These are phyloP conservation scores for Veloporphyrellus conicus DNA, from an alignment of 1,284 basidiomycete species.

Conservation along the genomic window DNA sequence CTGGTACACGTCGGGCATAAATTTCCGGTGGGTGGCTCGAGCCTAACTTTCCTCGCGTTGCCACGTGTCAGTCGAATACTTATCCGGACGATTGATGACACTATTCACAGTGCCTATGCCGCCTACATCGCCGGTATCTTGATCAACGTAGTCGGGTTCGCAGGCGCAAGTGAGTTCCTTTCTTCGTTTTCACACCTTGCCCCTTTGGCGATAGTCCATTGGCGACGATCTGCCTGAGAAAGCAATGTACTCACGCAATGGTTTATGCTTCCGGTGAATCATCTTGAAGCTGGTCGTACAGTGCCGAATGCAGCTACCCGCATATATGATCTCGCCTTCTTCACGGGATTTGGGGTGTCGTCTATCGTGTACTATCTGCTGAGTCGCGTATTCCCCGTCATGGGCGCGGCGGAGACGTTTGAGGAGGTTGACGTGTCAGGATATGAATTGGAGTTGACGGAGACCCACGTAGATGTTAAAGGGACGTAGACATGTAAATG, in stretches of 20 bases:
- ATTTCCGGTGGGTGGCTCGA: slow-evolving; percentile 49
- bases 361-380: slow-evolving; percentile 59
- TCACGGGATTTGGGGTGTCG: slow-evolving; percentile 73
- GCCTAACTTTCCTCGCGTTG: background rate
- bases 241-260: background rate
- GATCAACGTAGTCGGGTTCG: slow-evolving; percentile 77
- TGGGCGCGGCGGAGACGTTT: slow-evolving; percentile 49
- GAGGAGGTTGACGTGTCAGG: slow-evolving; percentile 60
- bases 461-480: background rate
- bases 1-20: slow-evolving; percentile 72
- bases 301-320: slow-evolving; percentile 64
- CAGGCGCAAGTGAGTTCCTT: slow-evolving; percentile 51
- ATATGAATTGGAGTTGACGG: slow-evolving; percentile 8
- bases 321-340: slow-evolving; percentile 73
- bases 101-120: slow-evolving; percentile 52
- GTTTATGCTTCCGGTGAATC: background rate
- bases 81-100: background rate
- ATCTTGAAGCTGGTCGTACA: slow-evolving; percentile 45
- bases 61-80: background rate
- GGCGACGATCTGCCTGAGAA: too few relatives aligned
- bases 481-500: background rate
- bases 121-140: slow-evolving; percentile 75
- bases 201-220: background rate
- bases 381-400: slow-evolving; percentile 57
- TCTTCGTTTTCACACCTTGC: slow-evolving; percentile 5